Evolutionary conservation across 257 asterid species (phyloP).

Genomic region (Dorcoceras hygrometricum): DNA sequence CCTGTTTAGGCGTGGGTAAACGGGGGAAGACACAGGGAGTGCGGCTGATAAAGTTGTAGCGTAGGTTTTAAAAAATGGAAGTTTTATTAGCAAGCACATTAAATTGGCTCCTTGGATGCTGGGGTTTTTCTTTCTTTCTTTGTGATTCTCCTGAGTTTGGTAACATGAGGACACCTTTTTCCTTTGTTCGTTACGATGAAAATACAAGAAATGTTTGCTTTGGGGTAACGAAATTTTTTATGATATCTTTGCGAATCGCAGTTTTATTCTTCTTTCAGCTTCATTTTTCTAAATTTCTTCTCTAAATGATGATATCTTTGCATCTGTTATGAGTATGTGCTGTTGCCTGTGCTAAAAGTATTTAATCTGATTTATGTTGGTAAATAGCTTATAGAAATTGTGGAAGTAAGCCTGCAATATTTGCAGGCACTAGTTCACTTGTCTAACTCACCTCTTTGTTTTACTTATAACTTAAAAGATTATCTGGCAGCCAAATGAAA

Average conservation of each 20-base stretch:
- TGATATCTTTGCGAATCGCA: neutral
- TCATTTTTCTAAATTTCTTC: neutral
- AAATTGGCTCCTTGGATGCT: neutral
- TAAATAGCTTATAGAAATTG: slow-evolving; percentile 7
- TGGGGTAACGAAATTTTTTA: neutral
- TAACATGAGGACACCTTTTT: neutral
- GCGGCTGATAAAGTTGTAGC: neutral
- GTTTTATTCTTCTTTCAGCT: too few species aligned
- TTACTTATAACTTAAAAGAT: neutral
- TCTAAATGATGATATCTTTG: slow-evolving; percentile 14
- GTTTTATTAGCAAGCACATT: neutral
- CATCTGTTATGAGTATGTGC: neutral
- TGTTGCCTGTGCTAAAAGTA: neutral
- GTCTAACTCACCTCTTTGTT: neutral
- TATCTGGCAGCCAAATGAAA: neutral
- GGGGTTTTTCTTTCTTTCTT: neutral
- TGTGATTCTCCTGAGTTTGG: neutral
- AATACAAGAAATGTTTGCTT: neutral
- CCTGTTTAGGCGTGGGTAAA: neutral
- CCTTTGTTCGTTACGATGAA: neutral
- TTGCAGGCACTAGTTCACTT: slow-evolving; percentile 4
- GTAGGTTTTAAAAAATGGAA: too few species aligned
- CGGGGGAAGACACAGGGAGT: neutral
- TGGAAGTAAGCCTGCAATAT: slow-evolving; percentile 10
- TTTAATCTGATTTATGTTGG: slow-evolving; percentile 6